Conservation (phyloP, 2,329 filamentous ascomycete species). For the Neonectria ditissima region DNA sequence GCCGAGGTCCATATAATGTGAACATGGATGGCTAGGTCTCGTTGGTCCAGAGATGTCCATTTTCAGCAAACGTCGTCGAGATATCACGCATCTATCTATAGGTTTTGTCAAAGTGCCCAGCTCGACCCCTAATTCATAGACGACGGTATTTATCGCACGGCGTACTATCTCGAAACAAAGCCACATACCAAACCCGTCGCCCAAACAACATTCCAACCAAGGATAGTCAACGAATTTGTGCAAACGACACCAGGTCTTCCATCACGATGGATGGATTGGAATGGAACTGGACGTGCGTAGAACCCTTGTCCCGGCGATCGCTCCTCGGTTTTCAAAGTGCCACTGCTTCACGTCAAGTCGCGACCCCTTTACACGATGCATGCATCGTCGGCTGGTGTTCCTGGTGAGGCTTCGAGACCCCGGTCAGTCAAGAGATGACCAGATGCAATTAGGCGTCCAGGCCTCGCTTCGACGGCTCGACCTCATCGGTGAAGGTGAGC, state of each 20-base stretch:
- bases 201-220: constrained; percentile 26
- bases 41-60: not conserved
- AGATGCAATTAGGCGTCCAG: not conserved
- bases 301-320: constrained; percentile 35
- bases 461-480: constrained; percentile 1
- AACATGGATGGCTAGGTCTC: not conserved
- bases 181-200: constrained; percentile 34
- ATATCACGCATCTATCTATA: not conserved
- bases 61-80: not conserved
- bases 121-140: not conserved
- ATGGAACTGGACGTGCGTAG: constrained; percentile 29
- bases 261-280: constrained; percentile 29
- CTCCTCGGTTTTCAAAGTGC: constrained; percentile 15
- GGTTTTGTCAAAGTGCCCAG: not conserved
- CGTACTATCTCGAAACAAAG: constrained; percentile 15
- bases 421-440: constrained; percentile 6
- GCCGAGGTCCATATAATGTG: not conserved
- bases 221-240: constrained; percentile 12
- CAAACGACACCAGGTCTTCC: not conserved
- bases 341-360: constrained; percentile 22
- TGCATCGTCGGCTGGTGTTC: constrained; percentile 14
- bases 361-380: constrained; percentile 37
- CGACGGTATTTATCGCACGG: too few relatives aligned
- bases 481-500: not conserved
- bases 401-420: constrained; percentile 14